Conservation (phyloP, 257 asterid species). For the Nicotiana sylvestris region DNA sequence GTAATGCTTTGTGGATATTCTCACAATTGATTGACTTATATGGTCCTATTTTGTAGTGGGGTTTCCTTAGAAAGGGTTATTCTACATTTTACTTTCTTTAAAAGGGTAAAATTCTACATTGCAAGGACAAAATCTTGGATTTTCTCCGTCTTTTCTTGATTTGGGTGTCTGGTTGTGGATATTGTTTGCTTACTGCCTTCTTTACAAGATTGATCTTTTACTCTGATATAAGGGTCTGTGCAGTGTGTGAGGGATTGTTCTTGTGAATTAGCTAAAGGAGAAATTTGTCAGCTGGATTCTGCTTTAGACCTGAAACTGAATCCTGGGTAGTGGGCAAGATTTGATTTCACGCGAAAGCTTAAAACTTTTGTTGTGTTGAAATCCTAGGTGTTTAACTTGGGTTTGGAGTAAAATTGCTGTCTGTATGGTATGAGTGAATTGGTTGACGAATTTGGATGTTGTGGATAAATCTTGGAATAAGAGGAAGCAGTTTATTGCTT, state of each 20-base stretch:
- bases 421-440: neutral
- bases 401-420: neutral
- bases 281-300: neutral
- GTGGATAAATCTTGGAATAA: neutral
- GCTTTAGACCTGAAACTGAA: neutral
- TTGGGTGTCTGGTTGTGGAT: constrained; percentile 21
- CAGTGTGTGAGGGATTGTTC: neutral
- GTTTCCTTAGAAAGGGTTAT: neutral
- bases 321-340: neutral
- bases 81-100: neutral
- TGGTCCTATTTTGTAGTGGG: neutral
- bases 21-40: neutral
- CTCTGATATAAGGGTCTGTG: constrained; percentile 20
- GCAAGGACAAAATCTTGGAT: neutral
- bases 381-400: neutral
- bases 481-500: neutral
- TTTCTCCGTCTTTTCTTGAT: constrained; percentile 10
- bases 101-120: neutral
- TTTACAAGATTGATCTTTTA: constrained; percentile 18
- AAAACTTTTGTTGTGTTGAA: neutral
- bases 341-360: neutral
- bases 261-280: neutral
- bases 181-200: neutral
- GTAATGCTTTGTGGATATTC: neutral
- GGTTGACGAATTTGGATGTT: neutral